These are phyloP conservation scores for Teratosphaeria nubilosa DNA, from an alignment of 2,329 filamentous ascomycete genomes.

Conservation along the genomic window DNA sequence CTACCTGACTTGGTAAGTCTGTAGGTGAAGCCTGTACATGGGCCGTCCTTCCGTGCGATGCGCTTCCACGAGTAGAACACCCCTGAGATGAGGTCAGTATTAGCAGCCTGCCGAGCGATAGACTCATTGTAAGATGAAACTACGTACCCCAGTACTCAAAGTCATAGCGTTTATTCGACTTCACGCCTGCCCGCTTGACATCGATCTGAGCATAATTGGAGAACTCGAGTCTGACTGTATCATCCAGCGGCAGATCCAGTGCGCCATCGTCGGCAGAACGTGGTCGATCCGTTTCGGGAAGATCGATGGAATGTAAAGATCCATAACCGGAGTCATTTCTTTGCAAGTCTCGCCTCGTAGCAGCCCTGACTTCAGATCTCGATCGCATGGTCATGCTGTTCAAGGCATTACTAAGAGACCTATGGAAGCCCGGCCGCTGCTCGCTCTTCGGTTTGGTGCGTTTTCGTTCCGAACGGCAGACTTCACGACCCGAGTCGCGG, in stretches of 20 bases:
- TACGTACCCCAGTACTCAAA: constrained; percentile 74
- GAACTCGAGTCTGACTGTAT: constrained; percentile 83
- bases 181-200: constrained; percentile 58
- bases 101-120: not conserved
- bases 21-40: constrained; percentile 58
- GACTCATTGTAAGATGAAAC: not conserved
- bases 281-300: constrained; percentile 28
- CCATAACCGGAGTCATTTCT: constrained; percentile 52
- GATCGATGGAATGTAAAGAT: constrained; percentile 32
- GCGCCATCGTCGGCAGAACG: constrained; percentile 24
- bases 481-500: constrained; percentile 82
- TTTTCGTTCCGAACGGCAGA: constrained; percentile 73
- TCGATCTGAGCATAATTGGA: constrained; percentile 95
- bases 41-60: constrained; percentile 56
- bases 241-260: constrained; percentile 40
- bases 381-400: constrained; percentile 45
- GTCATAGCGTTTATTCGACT: constrained; percentile 65
- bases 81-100: constrained; percentile 23
- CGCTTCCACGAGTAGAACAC: constrained; percentile 76
- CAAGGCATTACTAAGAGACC: constrained; percentile 51
- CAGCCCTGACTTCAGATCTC: constrained; percentile 42
- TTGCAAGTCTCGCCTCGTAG: constrained; percentile 35
- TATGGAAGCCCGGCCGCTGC: constrained; percentile 43
- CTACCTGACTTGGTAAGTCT: constrained; percentile 63
- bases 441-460: constrained; percentile 42